Evolutionary conservation across 768 basidiomycete genomes (phyloP).

Genomic region (Galerina marginata): DNA sequence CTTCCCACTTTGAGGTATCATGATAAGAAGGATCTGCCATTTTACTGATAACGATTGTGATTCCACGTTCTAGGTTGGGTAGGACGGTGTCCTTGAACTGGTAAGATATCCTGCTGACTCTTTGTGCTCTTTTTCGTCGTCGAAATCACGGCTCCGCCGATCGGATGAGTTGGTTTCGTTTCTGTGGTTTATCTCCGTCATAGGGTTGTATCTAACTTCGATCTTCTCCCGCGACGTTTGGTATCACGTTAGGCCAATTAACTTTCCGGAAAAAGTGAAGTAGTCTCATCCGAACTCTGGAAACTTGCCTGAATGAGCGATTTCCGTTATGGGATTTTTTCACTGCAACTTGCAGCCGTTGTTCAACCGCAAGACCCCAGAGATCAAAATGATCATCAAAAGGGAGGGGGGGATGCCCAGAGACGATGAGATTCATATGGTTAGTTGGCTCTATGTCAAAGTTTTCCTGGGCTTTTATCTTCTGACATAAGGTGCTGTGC

Average conservation of each 20-base stretch:
- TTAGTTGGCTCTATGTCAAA: slow-evolving; percentile 27
- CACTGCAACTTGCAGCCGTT: slow-evolving; percentile 46
- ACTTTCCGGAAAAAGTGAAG: slow-evolving; percentile 65
- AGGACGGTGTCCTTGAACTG: slow-evolving; percentile 65
- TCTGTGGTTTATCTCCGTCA: neutral
- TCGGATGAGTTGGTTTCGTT: no score
- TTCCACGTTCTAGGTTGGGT: slow-evolving; percentile 45
- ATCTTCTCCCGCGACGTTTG: neutral
- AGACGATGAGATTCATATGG: slow-evolving; percentile 64
- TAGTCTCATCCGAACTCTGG: neutral
- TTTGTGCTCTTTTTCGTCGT: neutral
- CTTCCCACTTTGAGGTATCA: neutral
- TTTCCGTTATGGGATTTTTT: no score
- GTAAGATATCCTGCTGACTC: slow-evolving; percentile 38
- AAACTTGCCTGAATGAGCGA: no score
- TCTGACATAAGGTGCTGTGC: neutral
- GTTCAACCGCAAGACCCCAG: slow-evolving; percentile 59
- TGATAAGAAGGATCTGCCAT: neutral
- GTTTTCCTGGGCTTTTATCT: neutral
- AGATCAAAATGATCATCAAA: slow-evolving; percentile 46
- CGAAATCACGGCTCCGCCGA: neutral
- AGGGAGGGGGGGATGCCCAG: slow-evolving; percentile 31
- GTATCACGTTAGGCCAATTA: slow-evolving; percentile 55
- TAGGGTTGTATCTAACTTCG: neutral
- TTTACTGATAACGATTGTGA: neutral